Evolutionary conservation across 352 stramenopile species (phyloP).

Genomic region (Pythium scleroteichum): DNA sequence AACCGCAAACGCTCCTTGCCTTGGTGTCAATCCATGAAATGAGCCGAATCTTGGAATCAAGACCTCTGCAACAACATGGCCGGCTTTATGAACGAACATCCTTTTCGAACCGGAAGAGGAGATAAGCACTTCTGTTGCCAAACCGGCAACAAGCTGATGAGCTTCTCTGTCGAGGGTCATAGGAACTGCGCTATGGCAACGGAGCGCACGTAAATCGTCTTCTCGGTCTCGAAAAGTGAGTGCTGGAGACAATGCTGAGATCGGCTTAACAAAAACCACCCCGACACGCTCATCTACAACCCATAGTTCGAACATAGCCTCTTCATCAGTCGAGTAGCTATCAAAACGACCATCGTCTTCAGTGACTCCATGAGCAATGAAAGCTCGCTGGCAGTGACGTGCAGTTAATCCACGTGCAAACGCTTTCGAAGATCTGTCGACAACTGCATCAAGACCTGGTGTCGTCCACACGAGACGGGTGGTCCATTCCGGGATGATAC

Average conservation of each 20-base stretch:
- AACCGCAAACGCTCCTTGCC: neutral
- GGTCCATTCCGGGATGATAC: constrained; percentile 24
- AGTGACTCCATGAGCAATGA: neutral
- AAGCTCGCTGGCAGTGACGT: constrained; percentile 14
- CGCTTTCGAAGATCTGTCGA: neutral
- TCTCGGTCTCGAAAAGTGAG: constrained; percentile 14
- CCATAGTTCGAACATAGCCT: constrained; percentile 3
- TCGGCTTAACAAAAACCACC: constrained; percentile 24
- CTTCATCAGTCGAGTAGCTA: neutral
- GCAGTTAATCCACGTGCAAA: neutral
- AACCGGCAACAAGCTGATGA: neutral
- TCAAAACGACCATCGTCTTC: constrained; percentile 3
- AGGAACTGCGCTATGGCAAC: constrained; percentile 13
- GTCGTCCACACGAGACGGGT: constrained; percentile 26
- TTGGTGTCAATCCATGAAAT: neutral
- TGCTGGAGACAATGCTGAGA: neutral
- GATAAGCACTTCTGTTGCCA: constrained; percentile 17
- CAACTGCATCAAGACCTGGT: constrained; percentile 20
- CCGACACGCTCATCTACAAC: constrained; percentile 17
- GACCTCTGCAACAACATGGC: constrained; percentile 14
- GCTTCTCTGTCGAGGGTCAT: neutral
- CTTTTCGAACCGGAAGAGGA: neutral
- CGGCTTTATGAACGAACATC: constrained; percentile 13
- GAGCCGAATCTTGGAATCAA: neutral
- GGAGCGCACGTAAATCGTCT: constrained; percentile 15